Evolutionary conservation across 805 yeast species (phyloP).

Genomic region (Yarrowia sp.): DNA sequence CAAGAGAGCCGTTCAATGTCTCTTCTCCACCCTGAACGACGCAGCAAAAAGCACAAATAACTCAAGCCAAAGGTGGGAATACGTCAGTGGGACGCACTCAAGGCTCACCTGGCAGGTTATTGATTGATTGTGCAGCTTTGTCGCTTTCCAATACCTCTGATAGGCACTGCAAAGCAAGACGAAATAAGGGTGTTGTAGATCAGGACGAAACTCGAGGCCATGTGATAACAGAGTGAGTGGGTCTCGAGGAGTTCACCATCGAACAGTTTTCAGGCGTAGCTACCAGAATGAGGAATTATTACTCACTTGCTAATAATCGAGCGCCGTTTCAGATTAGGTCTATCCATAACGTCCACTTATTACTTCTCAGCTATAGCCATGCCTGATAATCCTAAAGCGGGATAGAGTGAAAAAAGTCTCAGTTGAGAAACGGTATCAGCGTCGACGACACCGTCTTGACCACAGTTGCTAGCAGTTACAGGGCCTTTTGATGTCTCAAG

Average conservation of each 20-base stretch:
- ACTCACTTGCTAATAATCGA: background rate
- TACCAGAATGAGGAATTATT: too few species aligned
- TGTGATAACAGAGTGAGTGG: background rate
- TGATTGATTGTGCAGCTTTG: constrained; percentile 8
- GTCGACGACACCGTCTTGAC: background rate
- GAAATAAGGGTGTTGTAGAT: constrained; percentile 21
- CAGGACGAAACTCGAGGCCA: background rate
- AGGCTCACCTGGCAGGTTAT: background rate
- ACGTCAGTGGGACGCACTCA: background rate
- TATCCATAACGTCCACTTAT: background rate
- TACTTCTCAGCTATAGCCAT: background rate
- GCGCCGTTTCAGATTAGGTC: background rate
- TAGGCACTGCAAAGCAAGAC: constrained; percentile 14
- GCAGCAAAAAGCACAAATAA: background rate
- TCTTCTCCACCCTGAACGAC: constrained; percentile 9
- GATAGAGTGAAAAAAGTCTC: constrained; percentile 6
- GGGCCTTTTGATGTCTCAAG: background rate
- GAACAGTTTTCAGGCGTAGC: too few species aligned
- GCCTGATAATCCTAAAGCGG: background rate
- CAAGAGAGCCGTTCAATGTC: background rate
- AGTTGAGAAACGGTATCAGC: background rate
- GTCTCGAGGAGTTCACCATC: too few species aligned
- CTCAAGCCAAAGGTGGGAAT: background rate
- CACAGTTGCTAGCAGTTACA: background rate
- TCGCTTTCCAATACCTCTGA: background rate